A percentile compares a stretch with the other conserved stretches of the same genome.
phyloP scores from a whole-genome alignment of 169 alveolate species.

The Plasmodium knowlesi region DNA sequence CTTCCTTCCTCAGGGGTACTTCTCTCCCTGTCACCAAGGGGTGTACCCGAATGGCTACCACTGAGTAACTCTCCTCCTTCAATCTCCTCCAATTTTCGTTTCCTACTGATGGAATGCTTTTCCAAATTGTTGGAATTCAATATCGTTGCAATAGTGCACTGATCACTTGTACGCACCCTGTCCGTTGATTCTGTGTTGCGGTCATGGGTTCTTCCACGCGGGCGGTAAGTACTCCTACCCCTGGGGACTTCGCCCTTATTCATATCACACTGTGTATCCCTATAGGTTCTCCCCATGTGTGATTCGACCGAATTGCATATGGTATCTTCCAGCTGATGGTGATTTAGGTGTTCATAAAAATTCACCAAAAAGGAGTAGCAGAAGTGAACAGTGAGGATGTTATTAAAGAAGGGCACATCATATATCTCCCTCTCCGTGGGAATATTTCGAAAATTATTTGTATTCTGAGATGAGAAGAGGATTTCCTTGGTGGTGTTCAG shows the following conservation, averaged over 20 bases:
- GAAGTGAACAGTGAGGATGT: conserved; percentile 26
- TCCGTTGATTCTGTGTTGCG: not conserved
- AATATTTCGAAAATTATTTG: not conserved
- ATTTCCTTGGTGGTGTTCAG: not conserved
- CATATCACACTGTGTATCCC: not conserved
- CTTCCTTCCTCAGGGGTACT: not conserved
- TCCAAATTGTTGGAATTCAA: not conserved
- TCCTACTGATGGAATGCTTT: not conserved
- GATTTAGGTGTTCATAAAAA: conserved; percentile 28
- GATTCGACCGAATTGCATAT: not conserved
- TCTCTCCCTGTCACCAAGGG: not conserved
- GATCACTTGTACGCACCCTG: not conserved
- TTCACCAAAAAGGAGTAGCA: conserved; percentile 37
- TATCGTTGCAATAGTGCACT: not conserved
- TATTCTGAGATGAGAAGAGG: not conserved
- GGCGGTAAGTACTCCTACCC: not conserved
- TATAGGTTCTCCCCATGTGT: not conserved
- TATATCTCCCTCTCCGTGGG: conserved; percentile 16
- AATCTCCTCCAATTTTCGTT: not conserved
- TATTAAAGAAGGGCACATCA: conserved; percentile 25
- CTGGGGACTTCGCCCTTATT: not conserved
- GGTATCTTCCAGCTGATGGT: no score
- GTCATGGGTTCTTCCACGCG: not conserved
- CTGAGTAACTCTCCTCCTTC: not conserved
- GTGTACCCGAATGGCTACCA: not conserved